Evolutionary conservation across 1,284 basidiomycete species (phyloP).

Genomic region (Cutaneotrichosporon arboriforme): DNA sequence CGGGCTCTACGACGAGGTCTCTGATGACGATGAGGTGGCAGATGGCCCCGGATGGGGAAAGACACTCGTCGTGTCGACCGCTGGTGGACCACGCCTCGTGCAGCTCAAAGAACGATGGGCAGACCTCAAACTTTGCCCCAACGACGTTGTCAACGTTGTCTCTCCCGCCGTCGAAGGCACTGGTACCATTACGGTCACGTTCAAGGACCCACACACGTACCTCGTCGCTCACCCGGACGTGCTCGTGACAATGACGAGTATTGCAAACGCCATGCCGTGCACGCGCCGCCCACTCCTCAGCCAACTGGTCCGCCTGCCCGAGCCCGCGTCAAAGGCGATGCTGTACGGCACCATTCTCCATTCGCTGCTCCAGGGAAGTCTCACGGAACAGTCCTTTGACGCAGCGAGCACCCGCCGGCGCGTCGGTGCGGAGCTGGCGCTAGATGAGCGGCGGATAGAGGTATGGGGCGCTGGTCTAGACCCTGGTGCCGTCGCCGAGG

Average conservation of each 20-base stretch:
- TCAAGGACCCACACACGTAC: constrained; percentile 39
- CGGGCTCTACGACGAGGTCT: constrained; percentile 16
- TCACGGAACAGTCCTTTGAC: constrained; percentile 48
- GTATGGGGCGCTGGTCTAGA: constrained; percentile 45
- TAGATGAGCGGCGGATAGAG: constrained; percentile 38
- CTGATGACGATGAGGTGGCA: neutral
- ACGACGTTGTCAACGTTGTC: constrained; percentile 72
- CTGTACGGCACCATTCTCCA: constrained; percentile 88
- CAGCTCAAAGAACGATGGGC: constrained; percentile 46
- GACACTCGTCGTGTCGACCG: constrained; percentile 27
- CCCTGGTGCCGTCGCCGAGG: constrained; percentile 40
- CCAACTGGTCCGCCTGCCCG: constrained; percentile 55
- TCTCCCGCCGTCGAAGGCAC: constrained; percentile 35
- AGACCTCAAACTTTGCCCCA: constrained; percentile 48
- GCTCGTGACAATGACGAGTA: constrained; percentile 78
- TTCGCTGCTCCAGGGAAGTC: constrained; percentile 74
- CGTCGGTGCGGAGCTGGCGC: constrained; percentile 33
- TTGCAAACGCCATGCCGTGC: constrained; percentile 75
- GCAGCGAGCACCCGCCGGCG: constrained; percentile 26
- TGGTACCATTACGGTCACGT: constrained; percentile 31
- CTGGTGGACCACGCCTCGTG: constrained; percentile 21
- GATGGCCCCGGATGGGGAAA: constrained; percentile 23
- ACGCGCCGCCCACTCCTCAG: constrained; percentile 73
- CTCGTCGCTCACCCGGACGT: constrained; percentile 83
- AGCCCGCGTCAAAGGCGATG: constrained; percentile 49